Conservation (phyloP, 2,329 filamentous ascomycete species). For the Reticulascus tulasneorum region DNA sequence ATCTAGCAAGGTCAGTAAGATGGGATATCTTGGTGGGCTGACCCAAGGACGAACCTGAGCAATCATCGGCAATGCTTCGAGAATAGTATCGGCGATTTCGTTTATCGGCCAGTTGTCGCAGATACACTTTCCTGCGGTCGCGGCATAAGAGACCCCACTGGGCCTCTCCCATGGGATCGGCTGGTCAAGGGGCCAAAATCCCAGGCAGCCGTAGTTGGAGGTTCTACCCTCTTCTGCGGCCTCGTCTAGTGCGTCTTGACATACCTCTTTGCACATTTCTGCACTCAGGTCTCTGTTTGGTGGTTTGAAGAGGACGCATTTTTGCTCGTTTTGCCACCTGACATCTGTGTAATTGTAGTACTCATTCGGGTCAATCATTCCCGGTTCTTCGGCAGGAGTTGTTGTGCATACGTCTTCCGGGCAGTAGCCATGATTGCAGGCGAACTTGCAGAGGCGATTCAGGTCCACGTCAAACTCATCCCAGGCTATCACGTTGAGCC, state of each 20-base stretch:
- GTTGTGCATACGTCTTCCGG: slow-evolving; percentile 11
- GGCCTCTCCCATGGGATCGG: background rate
- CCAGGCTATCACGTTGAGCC: slow-evolving; percentile 9
- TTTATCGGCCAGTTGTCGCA: slow-evolving; percentile 1
- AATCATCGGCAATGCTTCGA: slow-evolving; percentile 5
- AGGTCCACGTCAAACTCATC: slow-evolving; percentile 14
- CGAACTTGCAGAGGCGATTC: slow-evolving; percentile 15
- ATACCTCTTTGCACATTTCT: background rate
- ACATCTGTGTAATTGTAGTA: slow-evolving; percentile 1
- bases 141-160: background rate
- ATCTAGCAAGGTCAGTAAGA: too few species aligned
- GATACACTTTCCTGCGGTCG: background rate
- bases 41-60: slow-evolving; percentile 1
- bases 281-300: background rate
- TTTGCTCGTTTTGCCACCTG: background rate
- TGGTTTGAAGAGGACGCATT: slow-evolving; percentile 2
- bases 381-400: background rate
- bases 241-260: slow-evolving; percentile 1
- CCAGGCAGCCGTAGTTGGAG: slow-evolving; percentile 1
- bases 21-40: too few species aligned
- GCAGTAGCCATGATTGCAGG: slow-evolving; percentile 16
- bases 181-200: background rate
- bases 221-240: slow-evolving; percentile 2
- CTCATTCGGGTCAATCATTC: background rate
- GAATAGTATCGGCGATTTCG: slow-evolving; percentile 1